phyloP scores from a whole-genome alignment of 1,284 basidiomycete genomes.

The Cutaneotrichosporon dermatis region DNA sequence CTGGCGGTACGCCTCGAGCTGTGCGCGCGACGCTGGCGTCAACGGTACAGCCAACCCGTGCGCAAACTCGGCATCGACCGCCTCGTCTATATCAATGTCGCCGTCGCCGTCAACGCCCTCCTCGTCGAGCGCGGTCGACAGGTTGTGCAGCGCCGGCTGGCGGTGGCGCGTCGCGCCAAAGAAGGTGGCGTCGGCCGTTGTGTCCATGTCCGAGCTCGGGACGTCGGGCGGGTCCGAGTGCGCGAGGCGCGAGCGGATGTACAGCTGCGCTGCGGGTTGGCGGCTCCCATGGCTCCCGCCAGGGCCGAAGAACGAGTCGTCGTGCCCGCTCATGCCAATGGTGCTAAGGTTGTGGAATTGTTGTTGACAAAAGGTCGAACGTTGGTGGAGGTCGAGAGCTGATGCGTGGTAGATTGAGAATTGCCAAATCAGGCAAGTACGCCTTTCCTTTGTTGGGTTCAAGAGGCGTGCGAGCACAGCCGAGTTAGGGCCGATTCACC shows the following conservation, averaged over 20 bases:
- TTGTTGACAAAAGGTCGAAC: neutral
- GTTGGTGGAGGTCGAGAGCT: neutral
- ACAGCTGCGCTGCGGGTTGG: too few species aligned
- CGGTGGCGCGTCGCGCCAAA: neutral
- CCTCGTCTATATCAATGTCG: too few species aligned
- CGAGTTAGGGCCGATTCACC: too few species aligned
- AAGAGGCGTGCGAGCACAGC: too few species aligned
- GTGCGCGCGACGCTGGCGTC: neutral
- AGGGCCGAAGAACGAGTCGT: slow-evolving; percentile 20
- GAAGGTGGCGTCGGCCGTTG: neutral
- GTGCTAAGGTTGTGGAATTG: neutral
- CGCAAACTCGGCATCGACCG: too few species aligned
- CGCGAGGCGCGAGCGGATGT: too few species aligned
- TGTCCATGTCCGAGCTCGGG: neutral
- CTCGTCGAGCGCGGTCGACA: neutral
- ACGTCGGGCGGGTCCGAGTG: neutral
- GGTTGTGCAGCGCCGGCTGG: neutral
- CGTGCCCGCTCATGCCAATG: slow-evolving; percentile 5
- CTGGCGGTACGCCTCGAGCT: neutral
- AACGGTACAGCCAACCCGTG: neutral
- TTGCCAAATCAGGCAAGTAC: too few species aligned
- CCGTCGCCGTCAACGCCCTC: too few species aligned
- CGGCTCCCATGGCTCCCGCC: too few species aligned
- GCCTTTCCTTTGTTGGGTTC: too few species aligned
- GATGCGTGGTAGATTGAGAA: too few species aligned